A percentile compares a stretch with the other conserved stretches of the same genome.
phyloP scores from a whole-genome alignment of 495 filamentous ascomycete genomes.

The Umbilicaria muhlenbergii region DNA sequence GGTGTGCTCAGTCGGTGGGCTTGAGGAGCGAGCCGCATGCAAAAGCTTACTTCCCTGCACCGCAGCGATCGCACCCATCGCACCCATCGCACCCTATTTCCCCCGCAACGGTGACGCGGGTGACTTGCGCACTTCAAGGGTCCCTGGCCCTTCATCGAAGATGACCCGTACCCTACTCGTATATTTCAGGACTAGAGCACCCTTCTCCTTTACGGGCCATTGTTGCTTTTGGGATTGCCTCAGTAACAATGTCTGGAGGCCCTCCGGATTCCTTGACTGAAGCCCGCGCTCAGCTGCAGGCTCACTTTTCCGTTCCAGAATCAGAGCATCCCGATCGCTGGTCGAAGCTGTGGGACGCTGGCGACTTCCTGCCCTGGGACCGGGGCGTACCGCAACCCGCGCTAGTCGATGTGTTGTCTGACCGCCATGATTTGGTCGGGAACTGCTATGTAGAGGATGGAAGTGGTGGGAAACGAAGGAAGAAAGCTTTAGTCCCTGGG shows the following conservation, averaged over 20 bases:
- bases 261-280: conserved; percentile 9
- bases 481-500: conserved; percentile 48
- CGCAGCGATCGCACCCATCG: no score
- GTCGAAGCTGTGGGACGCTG: conserved; percentile 48
- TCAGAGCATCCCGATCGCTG: conserved; percentile 31
- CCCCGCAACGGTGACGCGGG: no score
- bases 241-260: background rate
- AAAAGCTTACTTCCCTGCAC: no score
- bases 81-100: no score
- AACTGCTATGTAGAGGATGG: conserved; percentile 17
- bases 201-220: no score
- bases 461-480: conserved; percentile 15
- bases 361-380: conserved; percentile 53
- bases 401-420: conserved; percentile 42
- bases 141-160: no score
- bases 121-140: no score
- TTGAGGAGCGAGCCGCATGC: no score
- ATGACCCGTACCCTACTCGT: no score
- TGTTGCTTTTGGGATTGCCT: no score
- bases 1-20: no score
- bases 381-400: conserved; percentile 48
- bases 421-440: conserved; percentile 30
- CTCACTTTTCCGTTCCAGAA: conserved; percentile 14
- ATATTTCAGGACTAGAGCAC: no score
- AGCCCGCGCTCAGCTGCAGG: conserved; percentile 13